Conservation (phyloP, 2,329 filamentous ascomycete species). For the Aureobasidium sp. region DNA sequence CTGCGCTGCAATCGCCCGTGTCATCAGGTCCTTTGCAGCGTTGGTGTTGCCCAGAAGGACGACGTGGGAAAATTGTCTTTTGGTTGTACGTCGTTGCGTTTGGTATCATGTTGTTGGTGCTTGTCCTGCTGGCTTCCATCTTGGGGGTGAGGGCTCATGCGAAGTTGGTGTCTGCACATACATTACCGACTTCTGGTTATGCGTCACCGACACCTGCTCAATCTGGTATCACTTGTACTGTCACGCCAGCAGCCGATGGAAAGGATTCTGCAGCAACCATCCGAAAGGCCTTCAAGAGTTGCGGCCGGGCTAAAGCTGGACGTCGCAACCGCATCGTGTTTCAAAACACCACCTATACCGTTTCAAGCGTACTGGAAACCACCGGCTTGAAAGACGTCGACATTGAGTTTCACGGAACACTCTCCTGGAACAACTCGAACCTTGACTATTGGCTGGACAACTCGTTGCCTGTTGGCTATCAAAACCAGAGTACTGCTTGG, state of each 20-base stretch:
- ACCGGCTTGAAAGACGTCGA: slow-evolving; percentile 38
- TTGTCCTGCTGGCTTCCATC: neutral
- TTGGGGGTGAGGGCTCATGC: neutral
- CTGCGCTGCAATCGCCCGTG: neutral
- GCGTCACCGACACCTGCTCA: neutral
- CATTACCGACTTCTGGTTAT: neutral
- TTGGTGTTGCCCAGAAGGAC: neutral
- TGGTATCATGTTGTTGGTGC: neutral
- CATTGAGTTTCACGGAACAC: slow-evolving; percentile 40
- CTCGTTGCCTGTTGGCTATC: slow-evolving; percentile 44
- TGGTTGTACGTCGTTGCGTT: neutral
- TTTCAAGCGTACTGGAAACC: slow-evolving; percentile 43
- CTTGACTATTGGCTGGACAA: slow-evolving; percentile 45
- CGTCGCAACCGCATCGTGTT: slow-evolving; percentile 42
- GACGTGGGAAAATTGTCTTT: neutral
- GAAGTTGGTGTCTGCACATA: neutral
- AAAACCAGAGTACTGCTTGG: slow-evolving; percentile 49
- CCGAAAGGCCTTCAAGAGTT: slow-evolving; percentile 39
- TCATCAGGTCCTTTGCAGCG: neutral
- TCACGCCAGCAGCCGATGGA: neutral
- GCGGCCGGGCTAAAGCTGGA: slow-evolving; percentile 31
- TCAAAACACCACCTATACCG: slow-evolving; percentile 39
- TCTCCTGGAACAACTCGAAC: slow-evolving; percentile 32
- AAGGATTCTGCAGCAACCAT: slow-evolving; percentile 26
- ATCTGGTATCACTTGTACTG: neutral